Evolutionary conservation across 495 filamentous ascomycete genomes (phyloP), one percentile per base, ranked within the genome.

Genomic region (Neurospora terricola): DNA sequence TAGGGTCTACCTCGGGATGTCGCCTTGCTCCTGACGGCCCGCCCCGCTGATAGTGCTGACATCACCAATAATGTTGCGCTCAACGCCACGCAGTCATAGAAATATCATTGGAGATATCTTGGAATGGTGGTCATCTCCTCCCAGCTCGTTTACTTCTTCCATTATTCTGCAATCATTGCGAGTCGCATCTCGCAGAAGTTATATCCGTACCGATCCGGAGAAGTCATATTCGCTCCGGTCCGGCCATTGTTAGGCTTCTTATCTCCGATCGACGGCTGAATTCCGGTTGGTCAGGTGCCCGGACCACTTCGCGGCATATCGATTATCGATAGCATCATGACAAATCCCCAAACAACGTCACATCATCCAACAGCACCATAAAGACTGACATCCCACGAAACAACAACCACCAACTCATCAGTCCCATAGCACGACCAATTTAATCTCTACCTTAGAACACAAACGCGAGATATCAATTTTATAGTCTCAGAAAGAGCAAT

Each of bases 401-500:
- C 42, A 9, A 45, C 3, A 0, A 48, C 3, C 43, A 21, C 2
- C 6, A 16, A 16, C 0, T 30, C 30, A 6, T 16, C 23, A 23
- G 4, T 54, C 21, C 2, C 45, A 23, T 1, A 23, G 23, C 5
- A 54, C 21, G 2, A 8, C 5, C 0, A 1, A 34, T 11, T 0
- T 5, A 1, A 14, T 16, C 12, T 8, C 54, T 18, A 27, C 1
- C 0, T 0, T n/a, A n/a, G n/a, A 18, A 3, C 1, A 4, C 14
- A 9, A 27, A 16, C 27, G 2, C 34, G 14, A 1, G 0, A 34
- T 16, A 62, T 12, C 2, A 7, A 8, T 30, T 62, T 0, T 3
- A 18, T 16, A 42, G 2, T 18, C 14, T 18, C 40, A 5, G 40
- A 5, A 18, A 42, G 14, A 42, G 7, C 2, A 8, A 42, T 42